Evolutionary conservation across 176 grass and related monocot genomes (phyloP), one percentile per base, ranked within the genome.

Genomic region (Carex littledalei): DNA sequence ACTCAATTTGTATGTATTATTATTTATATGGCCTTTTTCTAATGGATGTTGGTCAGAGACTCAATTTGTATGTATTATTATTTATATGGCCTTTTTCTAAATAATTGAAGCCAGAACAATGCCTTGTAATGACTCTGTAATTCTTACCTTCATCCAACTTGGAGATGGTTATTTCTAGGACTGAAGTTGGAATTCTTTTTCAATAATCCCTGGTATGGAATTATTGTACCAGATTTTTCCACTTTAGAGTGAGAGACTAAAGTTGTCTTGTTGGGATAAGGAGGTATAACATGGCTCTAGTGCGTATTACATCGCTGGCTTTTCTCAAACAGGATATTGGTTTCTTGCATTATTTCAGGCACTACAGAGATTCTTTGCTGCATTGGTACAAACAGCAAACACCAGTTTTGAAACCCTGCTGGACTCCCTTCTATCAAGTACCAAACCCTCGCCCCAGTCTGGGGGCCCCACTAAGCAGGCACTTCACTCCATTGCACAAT

Each of bases 391-490:
- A 24, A 93, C 88, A 47, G 91, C 91, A 82, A 94, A 94, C 85
- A 97, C 94, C 64, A 94, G 91, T 79, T 97, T 97, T 56, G 94
- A 94, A 79, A 17, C 81, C 53, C 87, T 97, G 83, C 91, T 97
- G 75, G 89, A 94, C 65, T 97, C 91, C 56, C 94, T 97, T 87
- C 90, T 97, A 80, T 94, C 84, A 63, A 91, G 89, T 87, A 90
- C 94, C 70, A 94, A 90, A 63, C 94, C 90, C 26, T 97, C 94
- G 60, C 81, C 85, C 15, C 91, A 91, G 34, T 92, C 91, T 49
- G 94, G 89, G 85, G 91, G 91, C 35, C 90, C 91, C 77, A 89
- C 94, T 6, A 97, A 97, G 86, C 94, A 97, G 83, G 94, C 94
- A 5, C 85, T 97, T 83, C 91, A 86, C 77, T 97, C 91, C 58